Percentiles rank a stretch among this genome's conserved stretches.
Conservation (phyloP, 805 yeast genomes). For the Helenozyma rhizophorensis region DNA sequence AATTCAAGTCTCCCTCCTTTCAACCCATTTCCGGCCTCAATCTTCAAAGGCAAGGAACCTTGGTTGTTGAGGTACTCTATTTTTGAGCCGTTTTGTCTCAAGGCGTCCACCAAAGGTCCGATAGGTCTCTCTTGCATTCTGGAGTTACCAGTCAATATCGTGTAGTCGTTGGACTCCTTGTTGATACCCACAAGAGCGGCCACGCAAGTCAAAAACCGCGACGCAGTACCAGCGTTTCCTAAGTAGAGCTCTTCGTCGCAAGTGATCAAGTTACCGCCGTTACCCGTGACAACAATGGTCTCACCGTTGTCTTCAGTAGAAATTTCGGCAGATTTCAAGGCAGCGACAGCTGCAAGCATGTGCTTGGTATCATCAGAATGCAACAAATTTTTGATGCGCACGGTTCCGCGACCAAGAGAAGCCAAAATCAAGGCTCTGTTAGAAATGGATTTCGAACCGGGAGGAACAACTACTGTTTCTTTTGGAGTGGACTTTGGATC, state of each 20-base stretch:
- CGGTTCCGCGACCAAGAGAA: conserved; percentile 82
- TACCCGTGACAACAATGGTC: conserved; percentile 78
- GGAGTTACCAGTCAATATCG: conserved; percentile 85
- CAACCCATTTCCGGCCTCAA: conserved; percentile 65
- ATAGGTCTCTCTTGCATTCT: conserved; percentile 98
- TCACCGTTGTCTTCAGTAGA: conserved; percentile 86
- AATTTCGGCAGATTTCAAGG: conserved; percentile 76
- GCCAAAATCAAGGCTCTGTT: conserved; percentile 92
- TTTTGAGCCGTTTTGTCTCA: conserved; percentile 71
- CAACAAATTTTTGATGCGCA: conserved; percentile 76
- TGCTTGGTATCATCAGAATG: conserved; percentile 96
- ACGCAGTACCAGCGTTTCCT: conserved; percentile 98
- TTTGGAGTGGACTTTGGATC: conserved; percentile 25
- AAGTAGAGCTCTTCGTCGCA: conserved; percentile 68
- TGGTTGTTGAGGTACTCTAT: conserved; percentile 65
- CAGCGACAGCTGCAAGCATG: conserved; percentile 83
- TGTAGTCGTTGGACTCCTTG: conserved; percentile 30
- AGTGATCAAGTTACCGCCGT: conserved; percentile 73
- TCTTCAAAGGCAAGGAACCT: conserved; percentile 84
- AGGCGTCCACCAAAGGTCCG: conserved; percentile 92
- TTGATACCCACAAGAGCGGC: conserved; percentile 71
- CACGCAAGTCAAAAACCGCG: conserved; percentile 88
- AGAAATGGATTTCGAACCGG: conserved; percentile 96
- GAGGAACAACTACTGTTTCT: conserved; percentile 63
- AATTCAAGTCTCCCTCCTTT: conserved; percentile 90